Percentiles rank a stretch among this genome's conserved stretches.
Evolutionary conservation across 2,329 filamentous ascomycete genomes (phyloP).

Genomic region (Colletotrichum neosansevieriae): DNA sequence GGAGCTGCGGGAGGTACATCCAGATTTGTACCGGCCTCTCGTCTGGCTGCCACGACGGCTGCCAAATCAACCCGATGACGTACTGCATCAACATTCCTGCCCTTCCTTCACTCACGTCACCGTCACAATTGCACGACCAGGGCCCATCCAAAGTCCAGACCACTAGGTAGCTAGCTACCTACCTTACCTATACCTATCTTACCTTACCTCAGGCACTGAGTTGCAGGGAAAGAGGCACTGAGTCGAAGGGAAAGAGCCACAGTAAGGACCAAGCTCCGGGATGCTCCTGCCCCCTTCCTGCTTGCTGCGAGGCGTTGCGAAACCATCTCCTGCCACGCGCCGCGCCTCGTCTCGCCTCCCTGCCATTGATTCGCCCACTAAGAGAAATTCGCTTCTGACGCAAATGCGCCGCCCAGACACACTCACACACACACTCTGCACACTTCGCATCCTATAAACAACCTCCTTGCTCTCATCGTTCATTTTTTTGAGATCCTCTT

Average conservation of each 20-base stretch:
- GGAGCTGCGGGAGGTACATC: background rate
- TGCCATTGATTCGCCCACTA: slow-evolving; percentile 7
- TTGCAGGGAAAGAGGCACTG: slow-evolving; percentile 11
- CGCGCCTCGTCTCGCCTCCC: slow-evolving; percentile 24
- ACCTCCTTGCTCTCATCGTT: slow-evolving; percentile 13
- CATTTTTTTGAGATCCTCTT: background rate
- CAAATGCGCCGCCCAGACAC: slow-evolving; percentile 5
- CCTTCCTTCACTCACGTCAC: slow-evolving; percentile 36
- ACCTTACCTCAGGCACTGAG: background rate
- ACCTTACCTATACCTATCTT: no score
- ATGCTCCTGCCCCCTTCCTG: slow-evolving; percentile 20
- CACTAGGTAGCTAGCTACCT: background rate
- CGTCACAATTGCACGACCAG: slow-evolving; percentile 28
- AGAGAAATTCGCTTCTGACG: slow-evolving; percentile 32
- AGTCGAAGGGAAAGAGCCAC: slow-evolving; percentile 9
- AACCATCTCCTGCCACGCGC: slow-evolving; percentile 27
- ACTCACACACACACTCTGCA: background rate
- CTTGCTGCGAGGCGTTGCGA: slow-evolving; percentile 4
- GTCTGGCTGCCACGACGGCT: background rate
- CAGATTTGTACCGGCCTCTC: background rate
- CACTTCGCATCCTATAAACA: slow-evolving; percentile 35
- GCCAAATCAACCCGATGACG: slow-evolving; percentile 30
- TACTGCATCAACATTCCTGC: slow-evolving; percentile 33
- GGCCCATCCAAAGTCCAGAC: slow-evolving; percentile 11
- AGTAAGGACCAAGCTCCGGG: slow-evolving; percentile 28